Conservation (phyloP, 441 rosid genomes). For the Adansonia madagascariensis region DNA sequence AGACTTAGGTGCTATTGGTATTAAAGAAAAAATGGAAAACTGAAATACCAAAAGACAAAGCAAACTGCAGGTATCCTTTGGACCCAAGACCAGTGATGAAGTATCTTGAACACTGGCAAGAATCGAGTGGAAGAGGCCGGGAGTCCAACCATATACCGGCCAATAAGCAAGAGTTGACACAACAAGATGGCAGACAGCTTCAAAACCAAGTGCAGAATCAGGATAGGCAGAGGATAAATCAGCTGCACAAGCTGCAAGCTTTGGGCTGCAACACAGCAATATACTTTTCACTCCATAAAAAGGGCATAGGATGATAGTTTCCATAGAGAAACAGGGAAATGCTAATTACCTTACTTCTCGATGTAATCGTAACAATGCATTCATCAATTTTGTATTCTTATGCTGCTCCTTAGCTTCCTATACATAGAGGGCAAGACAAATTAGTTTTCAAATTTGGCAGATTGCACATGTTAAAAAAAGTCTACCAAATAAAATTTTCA, state of each 20-base stretch:
- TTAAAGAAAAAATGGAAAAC: slow-evolving; percentile 26
- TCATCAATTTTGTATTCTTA: slow-evolving; percentile 88
- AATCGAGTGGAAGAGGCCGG: slow-evolving; percentile 90
- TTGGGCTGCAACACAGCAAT: slow-evolving; percentile 70
- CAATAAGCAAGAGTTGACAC: slow-evolving; percentile 94
- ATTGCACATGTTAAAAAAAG: not conserved
- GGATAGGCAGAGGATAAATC: slow-evolving; percentile 90
- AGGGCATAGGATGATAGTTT: slow-evolving; percentile 18
- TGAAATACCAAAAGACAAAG: slow-evolving; percentile 86
- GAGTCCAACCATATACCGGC: slow-evolving; percentile 96
- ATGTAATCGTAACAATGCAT: slow-evolving; percentile 83
- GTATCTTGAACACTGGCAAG: slow-evolving; percentile 74
- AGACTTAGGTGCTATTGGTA: not conserved
- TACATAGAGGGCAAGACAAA: slow-evolving; percentile 31
- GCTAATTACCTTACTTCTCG: slow-evolving; percentile 84
- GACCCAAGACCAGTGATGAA: slow-evolving; percentile 81
- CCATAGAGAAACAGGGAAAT: slow-evolving; percentile 20
- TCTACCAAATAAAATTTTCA: not conserved
- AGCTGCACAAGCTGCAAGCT: slow-evolving; percentile 94
- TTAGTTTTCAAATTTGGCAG: slow-evolving; percentile 23
- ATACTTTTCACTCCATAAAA: slow-evolving; percentile 25
- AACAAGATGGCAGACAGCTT: slow-evolving; percentile 91
- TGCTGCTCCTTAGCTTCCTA: slow-evolving; percentile 93
- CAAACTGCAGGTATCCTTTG: slow-evolving; percentile 96
- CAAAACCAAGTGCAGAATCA: slow-evolving; percentile 90